Percentiles rank a stretch among this genome's conserved stretches.
These are phyloP conservation scores for Phytophthora palmivora DNA, from an alignment of 352 stramenopile species.

Conservation along the genomic window DNA sequence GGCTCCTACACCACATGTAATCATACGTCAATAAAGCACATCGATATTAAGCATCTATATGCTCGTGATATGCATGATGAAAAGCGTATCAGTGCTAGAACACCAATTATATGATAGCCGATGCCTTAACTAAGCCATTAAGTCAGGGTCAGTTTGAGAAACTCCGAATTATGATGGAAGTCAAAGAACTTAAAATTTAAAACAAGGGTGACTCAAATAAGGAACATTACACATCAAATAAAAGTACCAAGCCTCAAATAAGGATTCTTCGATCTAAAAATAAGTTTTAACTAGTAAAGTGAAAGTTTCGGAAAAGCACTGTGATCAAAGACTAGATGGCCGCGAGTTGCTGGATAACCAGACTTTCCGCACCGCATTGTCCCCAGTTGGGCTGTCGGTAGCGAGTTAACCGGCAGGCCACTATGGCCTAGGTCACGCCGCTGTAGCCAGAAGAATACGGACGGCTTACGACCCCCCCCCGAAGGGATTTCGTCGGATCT, in stretches of 20 bases:
- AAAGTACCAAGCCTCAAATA: too few relatives aligned
- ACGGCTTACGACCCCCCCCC: background rate
- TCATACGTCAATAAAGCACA: too few relatives aligned
- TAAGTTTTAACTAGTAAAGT: background rate
- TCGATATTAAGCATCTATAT: too few relatives aligned
- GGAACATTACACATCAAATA: too few relatives aligned
- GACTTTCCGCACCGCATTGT: background rate
- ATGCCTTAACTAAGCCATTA: conserved; percentile 8
- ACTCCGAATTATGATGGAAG: conserved; percentile 1
- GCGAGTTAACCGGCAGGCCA: too few relatives aligned
- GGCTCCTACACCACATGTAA: background rate
- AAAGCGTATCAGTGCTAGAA: conserved; percentile 6
- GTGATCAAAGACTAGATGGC: conserved; percentile 1
- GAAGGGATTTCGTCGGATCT: background rate
- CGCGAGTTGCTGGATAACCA: background rate
- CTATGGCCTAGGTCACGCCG: background rate
- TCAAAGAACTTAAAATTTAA: background rate
- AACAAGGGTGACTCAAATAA: too few relatives aligned
- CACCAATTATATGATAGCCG: conserved; percentile 13
- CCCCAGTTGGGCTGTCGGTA: background rate
- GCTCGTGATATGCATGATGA: conserved; percentile 9
- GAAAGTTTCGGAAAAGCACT: background rate
- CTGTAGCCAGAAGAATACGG: background rate
- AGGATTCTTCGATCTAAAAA: too few relatives aligned
- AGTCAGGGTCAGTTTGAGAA: conserved; percentile 8